phyloP scores from a whole-genome alignment of 352 stramenopile genomes.

The Plasmopara muralis region DNA sequence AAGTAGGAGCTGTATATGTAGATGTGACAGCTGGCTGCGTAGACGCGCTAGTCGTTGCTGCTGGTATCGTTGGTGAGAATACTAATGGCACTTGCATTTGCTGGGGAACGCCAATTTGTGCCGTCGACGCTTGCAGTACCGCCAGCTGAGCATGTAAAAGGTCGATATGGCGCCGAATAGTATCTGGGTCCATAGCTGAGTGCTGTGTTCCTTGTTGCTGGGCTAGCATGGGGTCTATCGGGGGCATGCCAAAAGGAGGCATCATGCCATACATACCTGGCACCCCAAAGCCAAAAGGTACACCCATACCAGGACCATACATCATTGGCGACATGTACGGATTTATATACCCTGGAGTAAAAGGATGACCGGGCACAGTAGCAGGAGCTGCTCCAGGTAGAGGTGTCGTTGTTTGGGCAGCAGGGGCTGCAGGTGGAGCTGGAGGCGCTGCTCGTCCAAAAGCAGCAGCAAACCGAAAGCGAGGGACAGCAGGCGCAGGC shows the following conservation, averaged over 20 bases:
- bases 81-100: slow-evolving; percentile 10
- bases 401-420: slow-evolving; percentile 7
- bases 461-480: slow-evolving; percentile 24
- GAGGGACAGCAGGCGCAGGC: slow-evolving; percentile 17
- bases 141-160: slow-evolving; percentile 42
- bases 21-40: slow-evolving; percentile 1
- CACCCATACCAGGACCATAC: slow-evolving; percentile 30
- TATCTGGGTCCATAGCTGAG: slow-evolving; percentile 33
- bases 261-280: slow-evolving; percentile 51
- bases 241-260: slow-evolving; percentile 37
- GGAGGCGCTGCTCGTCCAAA: slow-evolving; percentile 24
- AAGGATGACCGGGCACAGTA: slow-evolving; percentile 27
- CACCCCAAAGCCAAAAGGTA: slow-evolving; percentile 51
- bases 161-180: slow-evolving; percentile 49
- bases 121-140: slow-evolving; percentile 35
- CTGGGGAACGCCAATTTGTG: slow-evolving; percentile 15
- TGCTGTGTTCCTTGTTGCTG: slow-evolving; percentile 24
- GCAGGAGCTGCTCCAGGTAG: slow-evolving; percentile 11
- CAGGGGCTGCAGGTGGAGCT: slow-evolving; percentile 11
- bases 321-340: slow-evolving; percentile 58
- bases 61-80: slow-evolving; percentile 4
- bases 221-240: slow-evolving; percentile 12
- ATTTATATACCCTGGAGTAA: slow-evolving; percentile 36
- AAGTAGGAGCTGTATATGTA: slow-evolving; percentile 7
- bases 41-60: slow-evolving; percentile 3